Base-by-base conservation (phyloP, 2,329 filamentous ascomycete genomes). In the Fonsecaea monophora region DNA sequence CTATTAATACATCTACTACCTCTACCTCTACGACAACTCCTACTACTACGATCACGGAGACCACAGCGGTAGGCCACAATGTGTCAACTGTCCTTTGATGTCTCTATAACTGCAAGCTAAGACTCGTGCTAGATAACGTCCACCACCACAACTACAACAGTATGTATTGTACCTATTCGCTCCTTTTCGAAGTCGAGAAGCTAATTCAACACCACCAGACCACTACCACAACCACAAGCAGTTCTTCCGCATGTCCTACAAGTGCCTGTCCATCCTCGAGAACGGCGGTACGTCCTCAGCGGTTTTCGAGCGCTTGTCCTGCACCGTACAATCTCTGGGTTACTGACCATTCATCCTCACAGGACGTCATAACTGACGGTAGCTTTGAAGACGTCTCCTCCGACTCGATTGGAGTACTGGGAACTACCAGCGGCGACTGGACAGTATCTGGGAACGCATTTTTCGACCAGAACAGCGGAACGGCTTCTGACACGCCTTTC, bases 341-440 rank as follows among this genome's bases (percentile, higher is more conserved):
- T 3, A 7, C 18, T 34, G 40, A 45, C 10, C n/a, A 60, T 25
- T 48, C 13, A 48, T n/a, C 13, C 2, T 3, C 15, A 34, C 57
- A 60, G 57, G 40, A 60, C 3, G 40, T 60, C 21, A 42, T 60
- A 38, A 50, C 7, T 12, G 57, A 60, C 32, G 58, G 58, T 34
- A 35, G 58, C 18, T 60, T 60, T 34, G 58, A 60, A 34, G 32
- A 25, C 32, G 58, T 53, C 45, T 15, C 9, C 15, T 6, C 12
- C 35, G 35, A 10, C 35, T n/a, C 32, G 35, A 37, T 50, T 21
- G 30, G 48, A 8, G 34, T 13, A 9, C 7, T 4, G 15, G 42
- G 25, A 0, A 7, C 50, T 34, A 53, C 58, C 10, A 60, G 58
- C 58, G 58, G 58, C 37, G 34, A 30, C 32, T 60, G 58, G 58